Evolutionary conservation across 495 filamentous ascomycete genomes (phyloP).

Genomic region (Symbiotaphrina buchneri): DNA sequence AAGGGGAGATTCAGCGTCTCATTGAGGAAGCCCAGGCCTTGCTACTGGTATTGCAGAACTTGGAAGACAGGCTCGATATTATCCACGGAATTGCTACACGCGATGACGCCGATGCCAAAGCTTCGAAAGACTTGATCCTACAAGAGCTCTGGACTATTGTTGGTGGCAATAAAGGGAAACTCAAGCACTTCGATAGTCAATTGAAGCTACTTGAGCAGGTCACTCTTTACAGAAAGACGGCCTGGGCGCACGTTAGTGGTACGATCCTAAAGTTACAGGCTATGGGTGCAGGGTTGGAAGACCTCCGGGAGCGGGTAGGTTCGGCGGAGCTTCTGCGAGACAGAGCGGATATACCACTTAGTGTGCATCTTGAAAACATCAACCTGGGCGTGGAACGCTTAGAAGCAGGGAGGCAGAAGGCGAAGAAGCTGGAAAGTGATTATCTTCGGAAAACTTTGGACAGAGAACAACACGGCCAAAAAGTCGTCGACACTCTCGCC

Average conservation of each 20-base stretch:
- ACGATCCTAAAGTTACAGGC: constrained; percentile 41
- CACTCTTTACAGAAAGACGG: constrained; percentile 29
- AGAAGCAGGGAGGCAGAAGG: constrained; percentile 28
- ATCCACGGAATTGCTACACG: constrained; percentile 40
- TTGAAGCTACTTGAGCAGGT: constrained; percentile 33
- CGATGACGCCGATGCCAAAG: constrained; percentile 23
- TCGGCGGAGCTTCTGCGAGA: constrained; percentile 29
- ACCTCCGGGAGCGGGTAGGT: constrained; percentile 40
- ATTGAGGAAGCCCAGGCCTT: constrained; percentile 43
- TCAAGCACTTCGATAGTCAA: constrained; percentile 32
- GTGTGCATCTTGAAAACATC: constrained; percentile 47
- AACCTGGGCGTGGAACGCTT: constrained; percentile 41
- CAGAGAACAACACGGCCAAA: too few relatives aligned
- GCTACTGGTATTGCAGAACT: constrained; percentile 27
- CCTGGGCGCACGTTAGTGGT: constrained; percentile 30
- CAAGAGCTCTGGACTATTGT: constrained; percentile 45
- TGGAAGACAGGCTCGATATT: constrained; percentile 36
- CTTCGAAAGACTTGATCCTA: constrained; percentile 33
- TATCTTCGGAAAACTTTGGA: constrained; percentile 25
- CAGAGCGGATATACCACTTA: constrained; percentile 29
- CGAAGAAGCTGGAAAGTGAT: constrained; percentile 33
- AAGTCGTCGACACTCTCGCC: too few relatives aligned
- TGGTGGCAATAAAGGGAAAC: constrained; percentile 31
- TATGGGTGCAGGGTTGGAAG: constrained; percentile 41
- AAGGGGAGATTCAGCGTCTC: constrained; percentile 36